Evolutionary conservation across 805 yeast genomes (phyloP).

Genomic region (Myxozyma geophila): DNA sequence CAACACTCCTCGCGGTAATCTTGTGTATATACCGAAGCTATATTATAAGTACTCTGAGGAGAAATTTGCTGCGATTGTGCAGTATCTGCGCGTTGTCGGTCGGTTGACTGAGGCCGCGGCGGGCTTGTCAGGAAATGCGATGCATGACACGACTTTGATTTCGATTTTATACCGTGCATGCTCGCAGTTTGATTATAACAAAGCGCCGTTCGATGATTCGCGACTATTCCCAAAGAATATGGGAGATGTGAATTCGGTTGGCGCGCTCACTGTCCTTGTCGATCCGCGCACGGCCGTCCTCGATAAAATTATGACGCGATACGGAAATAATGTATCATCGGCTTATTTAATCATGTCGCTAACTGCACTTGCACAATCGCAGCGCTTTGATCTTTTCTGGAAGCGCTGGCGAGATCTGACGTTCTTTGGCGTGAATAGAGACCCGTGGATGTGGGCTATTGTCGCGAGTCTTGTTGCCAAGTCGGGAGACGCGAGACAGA

Average conservation of each 20-base stretch:
- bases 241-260: constrained; percentile 5
- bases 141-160: constrained; percentile 4
- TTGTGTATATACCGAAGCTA: constrained; percentile 7
- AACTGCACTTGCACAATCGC: constrained; percentile 41
- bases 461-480: constrained; percentile 42
- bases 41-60: constrained; percentile 34
- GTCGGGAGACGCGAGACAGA: constrained; percentile 39
- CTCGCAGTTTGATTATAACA: constrained; percentile 29
- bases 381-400: constrained; percentile 44
- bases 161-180: constrained; percentile 30
- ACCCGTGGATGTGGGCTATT: constrained; percentile 34
- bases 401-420: constrained; percentile 38
- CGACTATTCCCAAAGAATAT: constrained; percentile 3
- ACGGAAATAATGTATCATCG: constrained; percentile 27
- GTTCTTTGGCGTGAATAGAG: constrained; percentile 28
- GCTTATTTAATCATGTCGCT: constrained; percentile 38
- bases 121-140: neutral
- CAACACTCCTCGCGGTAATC: neutral
- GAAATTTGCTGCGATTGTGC: constrained; percentile 17
- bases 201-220: neutral
- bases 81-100: constrained; percentile 13
- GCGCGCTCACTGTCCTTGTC: neutral
- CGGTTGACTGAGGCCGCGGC: neutral
- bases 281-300: constrained; percentile 21
- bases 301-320: constrained; percentile 23